A percentile compares a stretch with the other conserved stretches of the same genome.
These are phyloP conservation scores for Pseudopyrenochaeta lycopersici DNA, from an alignment of 2,329 filamentous ascomycete species.

Conservation along the genomic window DNA sequence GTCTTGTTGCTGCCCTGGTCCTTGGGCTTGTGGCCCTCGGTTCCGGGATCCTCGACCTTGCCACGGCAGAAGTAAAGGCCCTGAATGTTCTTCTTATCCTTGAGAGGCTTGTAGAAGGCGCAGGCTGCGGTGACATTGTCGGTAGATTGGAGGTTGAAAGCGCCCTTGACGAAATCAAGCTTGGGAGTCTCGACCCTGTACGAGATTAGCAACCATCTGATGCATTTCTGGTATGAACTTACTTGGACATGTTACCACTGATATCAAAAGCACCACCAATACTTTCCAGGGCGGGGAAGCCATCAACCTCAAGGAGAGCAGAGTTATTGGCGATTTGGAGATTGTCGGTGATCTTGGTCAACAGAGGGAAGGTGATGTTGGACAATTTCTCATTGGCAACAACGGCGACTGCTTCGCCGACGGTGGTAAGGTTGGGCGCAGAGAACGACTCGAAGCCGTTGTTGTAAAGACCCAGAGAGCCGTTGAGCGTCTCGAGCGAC, in stretches of 20 bases:
- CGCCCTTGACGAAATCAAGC: constrained; percentile 56
- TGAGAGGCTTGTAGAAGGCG: constrained; percentile 52
- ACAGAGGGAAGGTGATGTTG: constrained; percentile 78
- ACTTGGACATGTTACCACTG: constrained; percentile 84
- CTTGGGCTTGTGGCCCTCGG: constrained; percentile 46
- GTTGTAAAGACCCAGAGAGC: constrained; percentile 84
- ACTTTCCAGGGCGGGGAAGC: constrained; percentile 72
- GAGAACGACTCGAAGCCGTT: constrained; percentile 72
- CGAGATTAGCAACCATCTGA: constrained; percentile 39
- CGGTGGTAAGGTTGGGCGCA: constrained; percentile 75
- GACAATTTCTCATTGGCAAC: constrained; percentile 64
- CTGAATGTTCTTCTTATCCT: constrained; percentile 54
- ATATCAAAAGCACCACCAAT: constrained; percentile 84
- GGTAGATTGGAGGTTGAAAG: constrained; percentile 61
- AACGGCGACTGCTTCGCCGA: constrained; percentile 67
- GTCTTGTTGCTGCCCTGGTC: constrained; percentile 37
- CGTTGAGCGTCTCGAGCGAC: constrained; percentile 75
- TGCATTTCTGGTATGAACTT: constrained; percentile 53
- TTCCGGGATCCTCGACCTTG: constrained; percentile 47
- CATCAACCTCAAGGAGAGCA: constrained; percentile 68
- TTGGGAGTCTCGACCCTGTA: constrained; percentile 74
- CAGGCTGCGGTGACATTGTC: constrained; percentile 53
- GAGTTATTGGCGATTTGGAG: constrained; percentile 93
- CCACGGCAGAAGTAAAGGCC: constrained; percentile 54
- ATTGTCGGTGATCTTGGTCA: constrained; percentile 77